A percentile compares a stretch with the other conserved stretches of the same genome.
These are phyloP conservation scores for Plantago ovata DNA, from an alignment of 257 asterid species.

Conservation along the genomic window DNA sequence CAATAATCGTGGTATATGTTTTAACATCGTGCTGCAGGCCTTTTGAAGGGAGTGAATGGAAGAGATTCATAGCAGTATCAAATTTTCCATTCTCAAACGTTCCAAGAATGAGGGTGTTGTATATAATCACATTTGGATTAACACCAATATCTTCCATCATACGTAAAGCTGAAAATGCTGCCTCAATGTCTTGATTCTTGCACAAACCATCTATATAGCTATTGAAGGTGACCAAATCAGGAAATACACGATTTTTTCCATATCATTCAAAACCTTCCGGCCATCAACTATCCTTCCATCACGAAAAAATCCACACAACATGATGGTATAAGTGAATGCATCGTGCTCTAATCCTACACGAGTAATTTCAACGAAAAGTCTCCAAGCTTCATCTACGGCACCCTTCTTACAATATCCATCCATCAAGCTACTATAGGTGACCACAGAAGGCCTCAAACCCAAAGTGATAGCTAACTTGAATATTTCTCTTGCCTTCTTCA, in stretches of 20 bases:
- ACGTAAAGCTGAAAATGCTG: background rate
- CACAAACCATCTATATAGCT: constrained; percentile 2
- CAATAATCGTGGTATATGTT: background rate
- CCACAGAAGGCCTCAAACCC: background rate
- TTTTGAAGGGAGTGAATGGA: background rate
- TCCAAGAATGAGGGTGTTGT: background rate
- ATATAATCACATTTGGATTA: background rate
- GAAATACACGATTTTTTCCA: background rate
- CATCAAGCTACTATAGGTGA: background rate
- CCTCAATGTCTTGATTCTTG: background rate
- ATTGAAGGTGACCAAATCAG: background rate
- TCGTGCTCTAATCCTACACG: constrained; percentile 4
- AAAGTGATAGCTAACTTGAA: too few species aligned
- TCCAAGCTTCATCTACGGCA: too few species aligned
- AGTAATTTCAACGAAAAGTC: background rate
- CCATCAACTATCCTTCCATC: constrained; percentile 11
- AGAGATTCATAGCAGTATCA: background rate
- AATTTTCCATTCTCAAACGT: background rate
- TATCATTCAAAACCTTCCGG: constrained; percentile 9
- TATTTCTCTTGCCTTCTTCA: too few species aligned
- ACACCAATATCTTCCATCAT: constrained; percentile 4
- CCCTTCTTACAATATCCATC: too few species aligned
- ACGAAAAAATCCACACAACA: constrained; percentile 12
- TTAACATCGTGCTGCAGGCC: background rate
- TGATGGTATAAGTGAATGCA: background rate